Evolutionary conservation across 306 rosid species (phyloP).

Genomic region (Lithocarpus polystachyus): DNA sequence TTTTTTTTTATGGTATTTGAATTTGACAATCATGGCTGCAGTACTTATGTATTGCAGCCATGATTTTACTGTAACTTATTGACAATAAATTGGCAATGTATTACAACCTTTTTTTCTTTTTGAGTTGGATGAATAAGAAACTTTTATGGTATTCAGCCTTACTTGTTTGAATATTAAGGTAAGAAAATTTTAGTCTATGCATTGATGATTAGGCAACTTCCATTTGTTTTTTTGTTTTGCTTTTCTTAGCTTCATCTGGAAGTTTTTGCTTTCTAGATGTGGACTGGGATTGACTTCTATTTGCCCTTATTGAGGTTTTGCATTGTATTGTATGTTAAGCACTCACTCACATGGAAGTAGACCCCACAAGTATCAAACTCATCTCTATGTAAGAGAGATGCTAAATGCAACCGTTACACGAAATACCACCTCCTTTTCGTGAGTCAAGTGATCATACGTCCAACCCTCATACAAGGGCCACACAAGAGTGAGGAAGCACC

Average conservation of each 20-base stretch:
- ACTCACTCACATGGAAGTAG: too few species aligned
- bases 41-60: slow-evolving; percentile 13
- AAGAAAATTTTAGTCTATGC: background rate
- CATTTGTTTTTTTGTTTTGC: background rate
- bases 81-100: slow-evolving; percentile 15
- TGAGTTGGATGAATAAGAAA: background rate
- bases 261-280: background rate
- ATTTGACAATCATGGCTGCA: too few species aligned
- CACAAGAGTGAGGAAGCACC: background rate
- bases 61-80: slow-evolving; percentile 13
- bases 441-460: background rate
- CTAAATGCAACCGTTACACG: too few species aligned
- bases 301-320: background rate
- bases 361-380: too few species aligned
- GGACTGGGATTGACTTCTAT: background rate
- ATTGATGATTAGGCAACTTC: background rate
- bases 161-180: background rate
- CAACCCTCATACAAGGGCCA: too few species aligned
- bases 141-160: background rate
- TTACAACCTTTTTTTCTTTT: background rate
- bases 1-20: too few species aligned
- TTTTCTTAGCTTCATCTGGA: background rate
- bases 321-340: background rate
- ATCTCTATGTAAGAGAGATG: too few species aligned
- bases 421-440: background rate